A percentile compares a stretch with the other conserved stretches of the same genome.
Conservation (phyloP, 306 rosid species). For the Senna siamea region DNA sequence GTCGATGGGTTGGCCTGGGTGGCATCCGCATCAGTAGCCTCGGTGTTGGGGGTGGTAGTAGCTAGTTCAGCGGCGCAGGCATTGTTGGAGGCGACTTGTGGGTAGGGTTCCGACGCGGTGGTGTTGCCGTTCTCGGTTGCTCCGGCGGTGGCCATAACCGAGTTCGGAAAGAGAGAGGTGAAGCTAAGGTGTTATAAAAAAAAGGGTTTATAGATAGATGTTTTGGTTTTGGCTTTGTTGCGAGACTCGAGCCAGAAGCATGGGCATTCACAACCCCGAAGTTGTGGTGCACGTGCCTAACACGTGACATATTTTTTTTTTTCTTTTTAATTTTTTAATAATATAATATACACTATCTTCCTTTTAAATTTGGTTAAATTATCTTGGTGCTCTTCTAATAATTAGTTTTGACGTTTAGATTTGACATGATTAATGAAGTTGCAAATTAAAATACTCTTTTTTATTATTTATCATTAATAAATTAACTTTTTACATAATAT, state of each 20-base stretch:
- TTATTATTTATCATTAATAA: too few species aligned
- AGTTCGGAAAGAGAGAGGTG: not conserved
- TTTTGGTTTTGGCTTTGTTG: not conserved
- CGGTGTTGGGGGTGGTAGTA: slow-evolving; percentile 16
- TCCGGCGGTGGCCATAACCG: slow-evolving; percentile 52
- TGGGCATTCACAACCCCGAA: too few species aligned
- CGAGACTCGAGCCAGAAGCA: too few species aligned
- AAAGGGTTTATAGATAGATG: slow-evolving; percentile 32
- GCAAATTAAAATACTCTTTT: too few species aligned
- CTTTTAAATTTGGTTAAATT: too few species aligned
- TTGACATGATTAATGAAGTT: too few species aligned
- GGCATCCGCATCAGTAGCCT: not conserved
- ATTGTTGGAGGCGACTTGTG: slow-evolving; percentile 14
- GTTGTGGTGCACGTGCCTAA: not conserved
- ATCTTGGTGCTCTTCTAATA: too few species aligned
- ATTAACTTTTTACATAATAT: too few species aligned
- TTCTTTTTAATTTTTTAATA: too few species aligned
- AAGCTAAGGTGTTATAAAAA: slow-evolving; percentile 2
- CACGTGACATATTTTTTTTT: not conserved
- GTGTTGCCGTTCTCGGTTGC: slow-evolving; percentile 55
- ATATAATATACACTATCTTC: too few species aligned
- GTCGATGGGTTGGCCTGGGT: not conserved
- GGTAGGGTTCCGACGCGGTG: slow-evolving; percentile 32
- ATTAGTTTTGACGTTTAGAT: too few species aligned
- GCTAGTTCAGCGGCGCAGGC: slow-evolving; percentile 11